Evolutionary conservation across 805 yeast species (phyloP).

Genomic region (Candida tallmaniae): DNA sequence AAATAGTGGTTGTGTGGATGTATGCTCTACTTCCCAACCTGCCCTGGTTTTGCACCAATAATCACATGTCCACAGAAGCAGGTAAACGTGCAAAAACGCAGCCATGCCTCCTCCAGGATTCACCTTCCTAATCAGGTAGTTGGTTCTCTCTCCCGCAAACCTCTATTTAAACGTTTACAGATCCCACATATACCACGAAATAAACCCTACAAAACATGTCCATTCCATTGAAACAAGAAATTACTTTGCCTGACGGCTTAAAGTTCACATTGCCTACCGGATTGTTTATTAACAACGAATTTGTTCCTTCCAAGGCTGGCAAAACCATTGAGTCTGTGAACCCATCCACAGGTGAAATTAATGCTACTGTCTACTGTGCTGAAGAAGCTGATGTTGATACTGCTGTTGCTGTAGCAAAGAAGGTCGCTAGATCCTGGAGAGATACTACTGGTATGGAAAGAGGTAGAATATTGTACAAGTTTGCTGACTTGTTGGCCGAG

Average conservation of each 20-base stretch:
- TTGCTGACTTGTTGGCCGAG: conserved; percentile 32
- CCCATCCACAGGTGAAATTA: conserved; percentile 41
- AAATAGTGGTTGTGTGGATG: no score
- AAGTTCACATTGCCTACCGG: conserved; percentile 57
- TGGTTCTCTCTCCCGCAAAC: no score
- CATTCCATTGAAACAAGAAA: conserved; percentile 33
- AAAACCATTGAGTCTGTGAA: conserved; percentile 38
- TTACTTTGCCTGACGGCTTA: conserved; percentile 47
- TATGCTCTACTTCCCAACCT: no score
- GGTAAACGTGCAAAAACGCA: no score
- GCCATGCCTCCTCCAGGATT: no score
- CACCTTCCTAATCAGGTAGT: no score
- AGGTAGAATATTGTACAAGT: conserved; percentile 31
- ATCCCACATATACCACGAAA: no score
- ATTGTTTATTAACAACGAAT: conserved; percentile 46
- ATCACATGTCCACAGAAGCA: no score
- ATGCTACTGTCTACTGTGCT: conserved; percentile 39
- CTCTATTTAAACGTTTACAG: no score
- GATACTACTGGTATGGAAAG: conserved; percentile 41
- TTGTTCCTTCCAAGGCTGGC: conserved; percentile 31
- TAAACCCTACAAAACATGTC: conserved; percentile 24
- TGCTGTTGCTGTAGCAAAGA: conserved; percentile 36
- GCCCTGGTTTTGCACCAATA: no score
- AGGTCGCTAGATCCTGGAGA: conserved; percentile 44
- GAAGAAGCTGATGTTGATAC: conserved; percentile 38